Evolutionary conservation across 1,139 yeast genomes (phyloP), one percentile per base, ranked within the genome.

Genomic region (Hemisphaericaspora xylanilytica): DNA sequence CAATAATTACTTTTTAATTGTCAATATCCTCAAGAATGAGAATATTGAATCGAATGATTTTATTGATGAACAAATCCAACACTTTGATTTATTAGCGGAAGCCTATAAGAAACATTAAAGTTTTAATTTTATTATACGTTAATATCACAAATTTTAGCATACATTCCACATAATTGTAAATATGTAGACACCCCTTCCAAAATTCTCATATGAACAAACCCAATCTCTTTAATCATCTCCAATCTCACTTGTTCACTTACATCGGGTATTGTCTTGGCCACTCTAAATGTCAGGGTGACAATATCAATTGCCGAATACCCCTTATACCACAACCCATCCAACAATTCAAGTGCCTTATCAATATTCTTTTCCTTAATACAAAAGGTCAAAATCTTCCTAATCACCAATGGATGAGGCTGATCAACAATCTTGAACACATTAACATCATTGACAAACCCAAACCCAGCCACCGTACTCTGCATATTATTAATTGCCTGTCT

Each of bases 291-390:
- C 46, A 95, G 90, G 1, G 96, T 83, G 7, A 89, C 89, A 32
- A 92, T 87, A 62, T 92, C 99, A 22, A 89, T 85, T 0, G 97
- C 94, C 6, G 94, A 82, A 58, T 92, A 94, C 3, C 99, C 99
- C 56, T 86, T 87, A 24, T 66, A 72, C 97, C 97, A 90, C 28
- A 92, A 70, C 28, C 70, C 68, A 42, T 79, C 80, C 46, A 94
- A 71, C 41, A 79, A 72, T 5, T 67, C 78, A n/a, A 89, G 55
- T 0, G 95, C 85, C 5, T 70, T 76, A 42, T 89, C 95, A 26
- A 88, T 73, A 37, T 66, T 53, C 14, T 81, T 72, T 11, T 51
- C 58, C n/a, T 46, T 42, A 33, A 80, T 75, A 21, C 84, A 78
- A 37, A 75, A 59, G 15, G 51, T 39, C 35, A 92, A 62, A 78